Evolutionary conservation across 495 filamentous ascomycete species (phyloP).

Genomic region (Massariosphaeria phaeospora): DNA sequence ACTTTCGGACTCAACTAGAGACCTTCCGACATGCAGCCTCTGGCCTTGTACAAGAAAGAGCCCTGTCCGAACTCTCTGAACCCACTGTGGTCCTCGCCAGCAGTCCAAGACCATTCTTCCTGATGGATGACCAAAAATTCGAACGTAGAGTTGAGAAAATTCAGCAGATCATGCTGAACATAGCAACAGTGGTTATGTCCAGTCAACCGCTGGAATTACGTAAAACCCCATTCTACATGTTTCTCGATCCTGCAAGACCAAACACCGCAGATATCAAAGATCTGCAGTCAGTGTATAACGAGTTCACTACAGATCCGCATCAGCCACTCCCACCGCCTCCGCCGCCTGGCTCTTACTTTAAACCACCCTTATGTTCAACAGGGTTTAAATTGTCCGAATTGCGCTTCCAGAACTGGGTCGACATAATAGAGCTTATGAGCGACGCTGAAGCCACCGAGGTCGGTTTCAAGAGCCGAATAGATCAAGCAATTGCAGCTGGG

Average conservation of each 20-base stretch:
- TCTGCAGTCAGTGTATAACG: constrained; percentile 35
- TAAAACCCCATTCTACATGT: constrained; percentile 24
- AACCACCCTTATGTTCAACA: constrained; percentile 13
- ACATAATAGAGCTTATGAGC: constrained; percentile 22
- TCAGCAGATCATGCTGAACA: constrained; percentile 5
- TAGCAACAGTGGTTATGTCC: constrained; percentile 22
- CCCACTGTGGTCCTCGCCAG: background rate
- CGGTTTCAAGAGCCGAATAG: constrained; percentile 3
- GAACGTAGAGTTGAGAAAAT: constrained; percentile 1
- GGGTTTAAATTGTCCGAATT: constrained; percentile 28
- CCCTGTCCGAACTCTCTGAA: background rate
- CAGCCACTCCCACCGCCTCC: constrained; percentile 10
- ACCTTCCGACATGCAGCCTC: constrained; percentile 2
- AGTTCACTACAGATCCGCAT: constrained; percentile 37
- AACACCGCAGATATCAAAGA: constrained; percentile 11
- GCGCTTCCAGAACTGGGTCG: constrained; percentile 34
- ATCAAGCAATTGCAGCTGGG: constrained; percentile 19
- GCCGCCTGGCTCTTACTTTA: background rate
- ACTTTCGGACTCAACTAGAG: constrained; percentile 11
- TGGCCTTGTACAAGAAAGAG: background rate
- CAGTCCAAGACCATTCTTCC: background rate
- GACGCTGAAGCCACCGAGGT: constrained; percentile 20
- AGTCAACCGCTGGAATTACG: constrained; percentile 20
- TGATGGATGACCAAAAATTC: constrained; percentile 14
- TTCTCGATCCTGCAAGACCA: constrained; percentile 11